Percentiles rank a stretch among this genome's conserved stretches.
Conservation (phyloP, 768 basidiomycete genomes). For the Leucocoprinus leucothites region DNA sequence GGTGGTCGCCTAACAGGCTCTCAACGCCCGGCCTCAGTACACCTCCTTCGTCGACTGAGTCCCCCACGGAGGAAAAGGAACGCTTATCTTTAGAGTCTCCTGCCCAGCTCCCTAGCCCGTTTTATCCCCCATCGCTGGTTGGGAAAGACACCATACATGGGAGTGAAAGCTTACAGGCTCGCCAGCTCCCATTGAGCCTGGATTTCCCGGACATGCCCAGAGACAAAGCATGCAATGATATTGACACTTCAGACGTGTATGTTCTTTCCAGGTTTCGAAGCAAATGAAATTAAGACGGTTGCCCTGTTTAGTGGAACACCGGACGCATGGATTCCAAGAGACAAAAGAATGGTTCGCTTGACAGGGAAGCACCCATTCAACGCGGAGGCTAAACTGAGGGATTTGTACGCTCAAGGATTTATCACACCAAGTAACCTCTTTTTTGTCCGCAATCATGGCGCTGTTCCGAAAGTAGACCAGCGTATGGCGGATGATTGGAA, state of each 20-base stretch:
- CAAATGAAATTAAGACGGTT: background rate
- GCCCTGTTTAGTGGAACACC: conserved; percentile 20
- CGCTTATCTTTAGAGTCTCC: background rate
- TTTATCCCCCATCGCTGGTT: background rate
- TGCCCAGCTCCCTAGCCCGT: background rate
- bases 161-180: background rate
- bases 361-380: conserved; percentile 68
- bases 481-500: conserved; percentile 39
- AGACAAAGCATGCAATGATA: background rate
- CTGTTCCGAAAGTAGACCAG: conserved; percentile 46
- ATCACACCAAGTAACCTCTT: conserved; percentile 51
- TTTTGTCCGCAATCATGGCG: conserved; percentile 64
- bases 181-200: conserved; percentile 1
- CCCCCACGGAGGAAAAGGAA: background rate
- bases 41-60: background rate
- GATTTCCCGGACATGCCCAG: conserved; percentile 1
- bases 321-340: conserved; percentile 27
- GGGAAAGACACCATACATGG: background rate
- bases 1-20: background rate
- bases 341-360: conserved; percentile 40
- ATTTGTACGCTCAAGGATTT: conserved; percentile 48
- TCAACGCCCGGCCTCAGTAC: background rate
- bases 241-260: conserved; percentile 13
- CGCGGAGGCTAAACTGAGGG: conserved; percentile 43
- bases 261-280: background rate